These are phyloP conservation scores for Trichoderma hamatum DNA, from an alignment of 2,329 filamentous ascomycete genomes.

Conservation along the genomic window DNA sequence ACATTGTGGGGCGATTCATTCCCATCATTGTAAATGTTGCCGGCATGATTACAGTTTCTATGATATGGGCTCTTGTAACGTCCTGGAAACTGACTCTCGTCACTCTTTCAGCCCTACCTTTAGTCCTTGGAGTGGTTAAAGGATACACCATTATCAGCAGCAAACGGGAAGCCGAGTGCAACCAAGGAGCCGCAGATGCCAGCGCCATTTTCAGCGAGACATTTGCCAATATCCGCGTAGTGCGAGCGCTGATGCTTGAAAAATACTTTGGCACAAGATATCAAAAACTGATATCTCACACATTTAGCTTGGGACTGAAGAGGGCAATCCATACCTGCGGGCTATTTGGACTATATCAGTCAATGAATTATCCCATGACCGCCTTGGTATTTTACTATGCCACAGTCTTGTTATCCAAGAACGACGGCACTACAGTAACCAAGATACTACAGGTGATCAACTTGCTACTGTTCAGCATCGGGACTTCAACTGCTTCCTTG, in stretches of 20 bases:
- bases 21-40: conserved; percentile 68
- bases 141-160: conserved; percentile 66
- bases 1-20: conserved; percentile 76
- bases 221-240: conserved; percentile 76
- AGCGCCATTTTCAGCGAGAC: conserved; percentile 68
- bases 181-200: conserved; percentile 62
- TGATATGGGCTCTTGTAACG: conserved; percentile 73
- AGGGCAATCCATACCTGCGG: conserved; percentile 69
- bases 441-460: conserved; percentile 75
- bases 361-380: conserved; percentile 69
- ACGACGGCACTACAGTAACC: conserved; percentile 52
- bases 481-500: conserved; percentile 70
- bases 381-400: conserved; percentile 87
- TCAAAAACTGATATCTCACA: conserved; percentile 49
- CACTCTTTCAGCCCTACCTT: conserved; percentile 67
- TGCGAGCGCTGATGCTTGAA: conserved; percentile 76
- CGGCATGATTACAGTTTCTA: conserved; percentile 68
- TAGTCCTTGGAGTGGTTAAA: conserved; percentile 68
- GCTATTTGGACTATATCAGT: conserved; percentile 78
- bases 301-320: conserved; percentile 64
- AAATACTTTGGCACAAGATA: conserved; percentile 70
- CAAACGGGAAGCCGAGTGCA: conserved; percentile 72
- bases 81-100: conserved; percentile 84
- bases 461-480: conserved; percentile 80
- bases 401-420: conserved; percentile 60